A percentile compares a stretch with the other conserved stretches of the same genome.
phyloP scores from a whole-genome alignment of 2,329 filamentous ascomycete genomes.

The Pseudogymnoascus destructans region DNA sequence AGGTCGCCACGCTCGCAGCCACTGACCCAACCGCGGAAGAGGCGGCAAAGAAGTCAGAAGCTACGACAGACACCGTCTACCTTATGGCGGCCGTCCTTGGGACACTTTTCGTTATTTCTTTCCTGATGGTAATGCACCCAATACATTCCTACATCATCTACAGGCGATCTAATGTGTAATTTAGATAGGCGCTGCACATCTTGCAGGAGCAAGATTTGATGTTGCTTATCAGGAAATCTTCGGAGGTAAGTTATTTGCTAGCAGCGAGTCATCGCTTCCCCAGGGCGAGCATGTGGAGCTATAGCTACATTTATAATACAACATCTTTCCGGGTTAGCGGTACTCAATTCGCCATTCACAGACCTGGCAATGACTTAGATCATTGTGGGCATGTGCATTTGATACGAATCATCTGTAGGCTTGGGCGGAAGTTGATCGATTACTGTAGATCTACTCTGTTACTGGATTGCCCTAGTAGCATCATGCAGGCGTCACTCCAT shows the following conservation, averaged over 20 bases:
- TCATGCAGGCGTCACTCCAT: background rate
- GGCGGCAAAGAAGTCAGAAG: conserved; percentile 41
- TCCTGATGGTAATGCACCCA: conserved; percentile 57
- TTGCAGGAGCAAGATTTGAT: conserved; percentile 74
- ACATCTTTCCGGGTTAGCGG: background rate
- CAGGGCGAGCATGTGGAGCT: conserved; percentile 13
- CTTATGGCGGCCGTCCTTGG: conserved; percentile 54
- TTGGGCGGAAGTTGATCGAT: background rate
- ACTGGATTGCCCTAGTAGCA: too few species aligned
- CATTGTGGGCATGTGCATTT: background rate
- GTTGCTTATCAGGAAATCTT: conserved; percentile 45
- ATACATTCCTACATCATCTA: conserved; percentile 23
- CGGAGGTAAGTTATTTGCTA: conserved; percentile 30
- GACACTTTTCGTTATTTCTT: conserved; percentile 57
- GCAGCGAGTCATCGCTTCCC: background rate
- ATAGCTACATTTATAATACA: background rate
- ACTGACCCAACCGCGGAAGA: conserved; percentile 22
- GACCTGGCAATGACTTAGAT: background rate
- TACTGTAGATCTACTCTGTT: too few species aligned
- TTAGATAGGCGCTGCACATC: conserved; percentile 65
- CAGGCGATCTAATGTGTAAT: background rate
- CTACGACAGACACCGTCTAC: conserved; percentile 42
- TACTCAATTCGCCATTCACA: background rate
- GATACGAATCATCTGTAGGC: background rate
- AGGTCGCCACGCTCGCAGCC: conserved; percentile 33